phyloP scores from a whole-genome alignment of 352 stramenopile genomes.

The Globisporangium parvum region DNA sequence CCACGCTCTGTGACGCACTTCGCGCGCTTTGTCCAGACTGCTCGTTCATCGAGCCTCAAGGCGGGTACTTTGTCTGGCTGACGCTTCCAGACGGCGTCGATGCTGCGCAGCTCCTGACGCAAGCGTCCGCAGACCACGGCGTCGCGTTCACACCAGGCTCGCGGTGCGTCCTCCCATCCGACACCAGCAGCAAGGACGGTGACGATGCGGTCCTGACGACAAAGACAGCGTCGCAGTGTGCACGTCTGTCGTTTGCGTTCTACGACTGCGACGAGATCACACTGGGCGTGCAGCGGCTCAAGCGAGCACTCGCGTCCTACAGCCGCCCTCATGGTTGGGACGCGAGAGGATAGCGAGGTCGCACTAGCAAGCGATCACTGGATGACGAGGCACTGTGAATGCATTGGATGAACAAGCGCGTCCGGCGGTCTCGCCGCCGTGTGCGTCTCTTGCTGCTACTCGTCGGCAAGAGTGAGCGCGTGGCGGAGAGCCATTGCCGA shows the following conservation, averaged over 20 bases:
- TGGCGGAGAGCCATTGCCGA: too few relatives aligned
- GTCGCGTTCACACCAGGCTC: constrained; percentile 74
- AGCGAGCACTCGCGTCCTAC: not conserved
- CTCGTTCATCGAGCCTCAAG: constrained; percentile 52
- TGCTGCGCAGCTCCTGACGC: constrained; percentile 39
- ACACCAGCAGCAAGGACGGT: constrained; percentile 10
- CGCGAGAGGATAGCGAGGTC: not conserved
- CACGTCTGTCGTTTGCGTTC: constrained; percentile 76
- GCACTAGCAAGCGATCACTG: too few relatives aligned
- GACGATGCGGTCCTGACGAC: not conserved
- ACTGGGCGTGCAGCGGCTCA: constrained; percentile 48
- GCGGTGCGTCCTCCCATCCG: constrained; percentile 31
- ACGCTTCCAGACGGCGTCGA: constrained; percentile 46
- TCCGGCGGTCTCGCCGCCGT: too few relatives aligned
- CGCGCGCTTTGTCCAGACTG: constrained; percentile 31
- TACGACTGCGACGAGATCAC: constrained; percentile 73
- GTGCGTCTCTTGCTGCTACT: too few relatives aligned
- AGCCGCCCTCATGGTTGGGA: not conserved
- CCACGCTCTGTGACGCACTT: constrained; percentile 46
- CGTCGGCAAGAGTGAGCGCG: too few relatives aligned
- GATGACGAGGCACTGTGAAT: too few relatives aligned
- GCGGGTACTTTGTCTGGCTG: constrained; percentile 85
- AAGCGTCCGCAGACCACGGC: constrained; percentile 39
- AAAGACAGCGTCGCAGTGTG: constrained; percentile 30
- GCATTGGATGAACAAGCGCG: too few relatives aligned